These are phyloP conservation scores for Kwoniella bestiolae DNA, from an alignment of 768 basidiomycete genomes.

Conservation along the genomic window DNA sequence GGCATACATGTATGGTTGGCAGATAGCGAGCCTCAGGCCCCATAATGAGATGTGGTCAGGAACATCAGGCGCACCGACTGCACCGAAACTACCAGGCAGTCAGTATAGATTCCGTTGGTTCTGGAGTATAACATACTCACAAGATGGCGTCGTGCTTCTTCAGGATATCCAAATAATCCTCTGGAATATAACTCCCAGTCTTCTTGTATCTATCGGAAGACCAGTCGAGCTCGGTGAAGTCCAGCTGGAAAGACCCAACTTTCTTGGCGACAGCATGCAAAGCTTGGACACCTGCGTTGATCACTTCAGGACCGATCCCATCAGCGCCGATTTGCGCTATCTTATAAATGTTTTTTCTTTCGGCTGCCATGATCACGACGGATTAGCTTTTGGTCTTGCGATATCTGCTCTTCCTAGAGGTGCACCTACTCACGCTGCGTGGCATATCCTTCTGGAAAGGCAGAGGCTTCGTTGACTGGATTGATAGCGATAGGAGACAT, in stretches of 20 bases:
- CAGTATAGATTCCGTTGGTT: neutral
- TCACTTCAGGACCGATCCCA: conserved; percentile 65
- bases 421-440: conserved; percentile 32
- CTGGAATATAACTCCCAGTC: conserved; percentile 62
- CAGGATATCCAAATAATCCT: conserved; percentile 47
- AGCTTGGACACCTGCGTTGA: conserved; percentile 62
- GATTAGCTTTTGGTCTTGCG: no score
- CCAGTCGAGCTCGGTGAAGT: conserved; percentile 63
- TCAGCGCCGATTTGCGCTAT: conserved; percentile 65
- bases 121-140: conserved; percentile 33
- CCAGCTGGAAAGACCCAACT: conserved; percentile 60
- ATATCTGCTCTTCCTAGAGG: no score
- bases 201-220: conserved; percentile 61
- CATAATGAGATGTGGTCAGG: conserved; percentile 68
- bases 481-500: conserved; percentile 23
- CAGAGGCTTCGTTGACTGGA: conserved; percentile 3
- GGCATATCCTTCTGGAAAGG: conserved; percentile 37
- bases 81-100: conserved; percentile 59
- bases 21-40: conserved; percentile 63
- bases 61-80: conserved; percentile 63
- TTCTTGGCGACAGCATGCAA: conserved; percentile 61
- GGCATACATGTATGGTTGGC: conserved; percentile 63
- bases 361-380: no score
- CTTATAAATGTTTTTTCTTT: conserved; percentile 48
- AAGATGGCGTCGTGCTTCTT: conserved; percentile 52